Conservation (phyloP, 192 early-diverging fungal species). For the Oehlia diaphana region DNA sequence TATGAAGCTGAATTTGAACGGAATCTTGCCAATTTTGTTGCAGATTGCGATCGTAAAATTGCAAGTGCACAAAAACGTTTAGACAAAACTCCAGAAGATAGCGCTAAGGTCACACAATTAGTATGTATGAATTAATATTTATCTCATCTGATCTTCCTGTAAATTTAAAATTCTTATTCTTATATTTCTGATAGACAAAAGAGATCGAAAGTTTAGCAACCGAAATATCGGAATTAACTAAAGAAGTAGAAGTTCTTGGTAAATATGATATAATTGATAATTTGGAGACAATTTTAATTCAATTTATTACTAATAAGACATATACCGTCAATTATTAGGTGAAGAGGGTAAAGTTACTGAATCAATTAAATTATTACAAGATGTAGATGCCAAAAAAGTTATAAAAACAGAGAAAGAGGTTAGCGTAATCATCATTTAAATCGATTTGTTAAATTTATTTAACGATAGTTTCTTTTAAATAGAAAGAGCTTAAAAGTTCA, state of each 20-base stretch:
- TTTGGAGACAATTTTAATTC: neutral
- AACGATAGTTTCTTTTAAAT: neutral
- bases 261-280: constrained; percentile 4
- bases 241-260: constrained; percentile 48
- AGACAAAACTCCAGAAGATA: constrained; percentile 54
- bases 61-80: constrained; percentile 44
- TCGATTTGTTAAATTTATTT: neutral
- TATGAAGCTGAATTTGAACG: constrained; percentile 50
- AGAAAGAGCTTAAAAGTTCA: constrained; percentile 49
- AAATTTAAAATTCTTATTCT: neutral
- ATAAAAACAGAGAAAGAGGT: constrained; percentile 50
- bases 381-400: constrained; percentile 45
- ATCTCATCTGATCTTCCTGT: neutral
- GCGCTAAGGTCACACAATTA: constrained; percentile 19
- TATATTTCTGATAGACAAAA: constrained; percentile 12
- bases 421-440: neutral
- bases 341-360: constrained; percentile 52
- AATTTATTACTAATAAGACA: neutral
- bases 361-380: constrained; percentile 42
- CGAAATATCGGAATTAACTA: constrained; percentile 40
- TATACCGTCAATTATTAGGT: constrained; percentile 20
- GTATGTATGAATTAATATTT: neutral
- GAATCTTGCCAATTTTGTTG: constrained; percentile 44
- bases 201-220: constrained; percentile 32
- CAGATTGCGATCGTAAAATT: constrained; percentile 54